phyloP scores from a whole-genome alignment of 2,329 filamentous ascomycete genomes.

The Aspergillus brunneoviolaceus region DNA sequence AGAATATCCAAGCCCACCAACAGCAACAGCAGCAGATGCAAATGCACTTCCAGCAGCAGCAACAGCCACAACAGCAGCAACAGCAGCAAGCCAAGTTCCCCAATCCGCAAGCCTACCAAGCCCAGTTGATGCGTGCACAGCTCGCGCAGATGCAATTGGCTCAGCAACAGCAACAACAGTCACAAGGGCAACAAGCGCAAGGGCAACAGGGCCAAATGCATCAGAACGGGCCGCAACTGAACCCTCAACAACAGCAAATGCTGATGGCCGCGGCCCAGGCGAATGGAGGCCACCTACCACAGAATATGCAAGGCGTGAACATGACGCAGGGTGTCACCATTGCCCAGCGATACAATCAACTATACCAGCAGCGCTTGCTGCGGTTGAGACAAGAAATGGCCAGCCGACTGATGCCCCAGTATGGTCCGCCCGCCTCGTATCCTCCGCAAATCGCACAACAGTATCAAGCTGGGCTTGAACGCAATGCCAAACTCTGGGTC shows the following conservation, averaged over 20 bases:
- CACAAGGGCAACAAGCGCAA: slow-evolving; percentile 24
- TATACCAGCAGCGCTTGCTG: slow-evolving; percentile 39
- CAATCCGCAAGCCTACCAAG: slow-evolving; percentile 38
- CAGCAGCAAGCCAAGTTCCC: slow-evolving; percentile 27
- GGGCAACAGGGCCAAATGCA: slow-evolving; percentile 28
- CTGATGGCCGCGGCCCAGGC: slow-evolving; percentile 41
- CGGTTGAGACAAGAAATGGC: slow-evolving; percentile 40
- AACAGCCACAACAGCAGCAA: slow-evolving; percentile 25
- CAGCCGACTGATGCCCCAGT: slow-evolving; percentile 37
- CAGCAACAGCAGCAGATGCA: slow-evolving; percentile 28
- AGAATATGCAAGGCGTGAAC: slow-evolving; percentile 30
- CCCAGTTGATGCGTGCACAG: slow-evolving; percentile 40
- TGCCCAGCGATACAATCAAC: slow-evolving; percentile 35
- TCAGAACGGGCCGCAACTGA: slow-evolving; percentile 37
- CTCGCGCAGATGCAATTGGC: slow-evolving; percentile 40
- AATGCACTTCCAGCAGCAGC: slow-evolving; percentile 34
- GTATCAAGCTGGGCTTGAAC: slow-evolving; percentile 38
- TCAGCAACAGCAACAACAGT: slow-evolving; percentile 35
- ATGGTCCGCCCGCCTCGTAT: slow-evolving; percentile 40
- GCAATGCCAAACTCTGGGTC: slow-evolving; percentile 38
- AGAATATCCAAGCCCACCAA: slow-evolving; percentile 46
- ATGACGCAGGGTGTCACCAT: slow-evolving; percentile 28
- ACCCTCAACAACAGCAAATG: slow-evolving; percentile 38
- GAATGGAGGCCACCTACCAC: slow-evolving; percentile 37
- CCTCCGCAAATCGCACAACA: slow-evolving; percentile 40